phyloP scores from a whole-genome alignment of 192 early-diverging fungal genomes.

The Glomus cerebriforme region DNA sequence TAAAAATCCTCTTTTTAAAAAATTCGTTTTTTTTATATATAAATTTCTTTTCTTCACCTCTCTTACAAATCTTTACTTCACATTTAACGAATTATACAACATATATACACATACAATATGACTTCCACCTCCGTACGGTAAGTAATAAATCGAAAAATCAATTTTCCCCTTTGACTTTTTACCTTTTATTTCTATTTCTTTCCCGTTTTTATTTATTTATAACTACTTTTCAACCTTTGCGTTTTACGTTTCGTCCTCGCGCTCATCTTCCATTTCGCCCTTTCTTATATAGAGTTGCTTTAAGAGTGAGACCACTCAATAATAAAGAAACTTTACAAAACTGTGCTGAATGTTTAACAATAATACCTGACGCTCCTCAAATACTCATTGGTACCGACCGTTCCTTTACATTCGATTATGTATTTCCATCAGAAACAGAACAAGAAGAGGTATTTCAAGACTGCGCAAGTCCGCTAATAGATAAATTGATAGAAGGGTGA shows the following conservation, averaged over 20 bases:
- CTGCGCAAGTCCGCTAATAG: slow-evolving; percentile 60
- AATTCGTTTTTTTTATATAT: neutral
- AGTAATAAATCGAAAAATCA: neutral
- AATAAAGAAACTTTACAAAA: slow-evolving; percentile 70
- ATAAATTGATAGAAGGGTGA: slow-evolving; percentile 76
- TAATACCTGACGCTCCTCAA: slow-evolving; percentile 62
- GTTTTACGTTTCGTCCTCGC: neutral
- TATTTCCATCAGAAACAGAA: slow-evolving; percentile 55
- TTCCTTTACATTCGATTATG: slow-evolving; percentile 72
- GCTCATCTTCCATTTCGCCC: neutral
- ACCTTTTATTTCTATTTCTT: neutral
- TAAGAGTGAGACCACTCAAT: slow-evolving; percentile 78
- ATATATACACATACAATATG: neutral
- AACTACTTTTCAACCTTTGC: neutral
- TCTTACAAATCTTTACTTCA: neutral
- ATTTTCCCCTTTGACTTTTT: neutral
- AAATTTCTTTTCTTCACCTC: neutral
- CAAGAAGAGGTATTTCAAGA: slow-evolving; percentile 63
- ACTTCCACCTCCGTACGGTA: slow-evolving; percentile 28
- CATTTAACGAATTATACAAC: neutral
- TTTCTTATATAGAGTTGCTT: slow-evolving; percentile 58
- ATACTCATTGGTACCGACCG: slow-evolving; percentile 64
- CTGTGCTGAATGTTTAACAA: slow-evolving; percentile 60
- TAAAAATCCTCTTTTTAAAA: neutral
- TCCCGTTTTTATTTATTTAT: neutral